phyloP scores from a whole-genome alignment of 2,329 filamentous ascomycete genomes.

The Xylariaceae sp. region DNA sequence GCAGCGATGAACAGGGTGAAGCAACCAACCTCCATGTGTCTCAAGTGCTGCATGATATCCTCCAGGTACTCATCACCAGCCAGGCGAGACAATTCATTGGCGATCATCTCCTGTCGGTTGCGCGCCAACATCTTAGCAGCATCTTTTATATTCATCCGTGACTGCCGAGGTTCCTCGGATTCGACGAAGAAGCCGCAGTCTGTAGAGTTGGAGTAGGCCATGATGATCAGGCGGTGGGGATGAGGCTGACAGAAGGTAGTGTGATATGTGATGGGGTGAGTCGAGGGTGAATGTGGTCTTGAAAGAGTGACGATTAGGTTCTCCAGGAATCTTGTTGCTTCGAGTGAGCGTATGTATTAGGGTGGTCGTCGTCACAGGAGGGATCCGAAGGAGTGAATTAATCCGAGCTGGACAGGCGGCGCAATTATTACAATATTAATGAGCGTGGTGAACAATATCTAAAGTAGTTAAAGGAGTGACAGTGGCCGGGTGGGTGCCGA shows the following conservation, averaged over 20 bases:
- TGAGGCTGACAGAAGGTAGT: conserved; percentile 36
- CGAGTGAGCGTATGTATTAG: conserved; percentile 41
- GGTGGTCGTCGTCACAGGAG: conserved; percentile 37
- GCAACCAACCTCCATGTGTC: conserved; percentile 80
- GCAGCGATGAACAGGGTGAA: not conserved
- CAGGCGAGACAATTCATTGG: conserved; percentile 82
- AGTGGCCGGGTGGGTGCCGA: conserved; percentile 52
- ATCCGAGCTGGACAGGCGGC: conserved; percentile 49
- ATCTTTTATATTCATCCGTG: conserved; percentile 71
- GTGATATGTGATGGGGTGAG: conserved; percentile 32
- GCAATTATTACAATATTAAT: conserved; percentile 62
- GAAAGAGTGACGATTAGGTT: conserved; percentile 54
- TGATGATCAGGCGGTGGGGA: conserved; percentile 41
- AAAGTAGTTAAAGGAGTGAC: conserved; percentile 57
- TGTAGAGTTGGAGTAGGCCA: conserved; percentile 48
- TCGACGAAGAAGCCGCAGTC: conserved; percentile 60
- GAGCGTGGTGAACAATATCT: conserved; percentile 55
- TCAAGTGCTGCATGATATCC: conserved; percentile 92
- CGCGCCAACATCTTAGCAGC: conserved; percentile 77
- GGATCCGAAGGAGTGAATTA: conserved; percentile 47
- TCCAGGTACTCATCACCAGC: conserved; percentile 91
- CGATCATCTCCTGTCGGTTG: conserved; percentile 84
- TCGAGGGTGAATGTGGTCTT: conserved; percentile 26
- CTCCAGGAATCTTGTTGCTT: conserved; percentile 53
- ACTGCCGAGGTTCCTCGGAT: conserved; percentile 52